Base-by-base conservation (phyloP, 164 flowering plant genomes). In the Santalum album region DNA sequence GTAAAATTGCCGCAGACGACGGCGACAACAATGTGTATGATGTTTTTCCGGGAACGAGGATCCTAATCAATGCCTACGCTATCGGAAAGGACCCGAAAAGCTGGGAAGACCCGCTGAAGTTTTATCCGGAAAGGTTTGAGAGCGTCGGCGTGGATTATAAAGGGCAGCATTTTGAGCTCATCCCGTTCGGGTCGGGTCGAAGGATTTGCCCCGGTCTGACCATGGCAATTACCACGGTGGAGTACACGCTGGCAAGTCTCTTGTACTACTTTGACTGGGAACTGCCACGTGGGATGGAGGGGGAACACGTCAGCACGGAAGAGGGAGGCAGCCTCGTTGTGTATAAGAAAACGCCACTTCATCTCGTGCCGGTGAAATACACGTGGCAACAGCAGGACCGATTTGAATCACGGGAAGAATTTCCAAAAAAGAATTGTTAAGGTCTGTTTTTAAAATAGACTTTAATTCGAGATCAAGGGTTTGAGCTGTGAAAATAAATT, bases 71-170 rank as follows among this genome's bases (percentile, higher is more conserved):
- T 19, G 43, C 44, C 2, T 52, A 21, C 17, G 44, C 55, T 6
- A 52, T 52, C 15, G 44, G 55, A 14, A 52, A 43, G 16, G 55
- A 52, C 44, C 55, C 55, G 23, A 36, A 35, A 18, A 52, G 5
- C 18, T 52, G 55, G 55, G 32, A 20, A 3, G n/a, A 53, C 21
- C 56, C 56, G 15, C 27, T 35, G 0, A 46, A 36, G 21, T 53
- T 53, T 23, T 36, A 16, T 10, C 56, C 56, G 23, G 56, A 53
- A 18, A 38, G 56, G 2, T 35, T 52, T 22, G 18, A 19, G 23
- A 14, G 19, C 2, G 20, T 12, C 9, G 9, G 20, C 1, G 35
- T 52, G 15, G 55, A 52, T 14, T 52, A 20, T 14, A 32, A 12
- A 34, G 55, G 55, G 25, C 36, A 20, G 9, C 12, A 34, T 19